Percentiles rank a stretch among this genome's conserved stretches.
These are phyloP conservation scores for Alternaria sp. DNA, from an alignment of 2,329 filamentous ascomycete genomes.

Conservation along the genomic window DNA sequence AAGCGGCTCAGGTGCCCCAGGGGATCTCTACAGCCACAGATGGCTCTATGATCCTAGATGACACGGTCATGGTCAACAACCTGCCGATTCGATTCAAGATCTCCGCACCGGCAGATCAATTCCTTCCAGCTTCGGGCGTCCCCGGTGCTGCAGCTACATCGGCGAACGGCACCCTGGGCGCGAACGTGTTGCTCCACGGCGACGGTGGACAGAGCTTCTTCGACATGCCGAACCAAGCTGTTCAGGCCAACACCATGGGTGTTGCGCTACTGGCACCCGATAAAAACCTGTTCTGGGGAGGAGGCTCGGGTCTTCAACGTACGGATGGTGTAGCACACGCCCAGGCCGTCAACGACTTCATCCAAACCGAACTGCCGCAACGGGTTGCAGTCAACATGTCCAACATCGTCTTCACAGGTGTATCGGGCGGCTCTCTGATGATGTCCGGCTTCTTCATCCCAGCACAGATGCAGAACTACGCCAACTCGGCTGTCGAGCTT, in stretches of 20 bases:
- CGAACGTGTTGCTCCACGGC: constrained; percentile 66
- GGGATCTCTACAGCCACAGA: constrained; percentile 56
- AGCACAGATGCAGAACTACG: constrained; percentile 60
- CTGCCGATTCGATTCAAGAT: constrained; percentile 64
- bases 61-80: constrained; percentile 61
- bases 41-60: constrained; percentile 63
- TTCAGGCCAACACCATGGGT: constrained; percentile 60
- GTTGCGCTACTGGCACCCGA: constrained; percentile 63
- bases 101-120: constrained; percentile 61
- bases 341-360: constrained; percentile 61
- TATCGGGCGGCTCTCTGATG: constrained; percentile 62
- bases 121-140: constrained; percentile 59
- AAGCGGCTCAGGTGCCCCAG: constrained; percentile 44
- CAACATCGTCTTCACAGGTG: constrained; percentile 65
- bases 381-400: constrained; percentile 61
- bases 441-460: constrained; percentile 66
- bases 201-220: constrained; percentile 67
- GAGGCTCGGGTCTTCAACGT: constrained; percentile 59
- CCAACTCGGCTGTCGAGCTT: constrained; percentile 60
- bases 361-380: constrained; percentile 58
- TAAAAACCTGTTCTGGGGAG: constrained; percentile 64
- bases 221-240: constrained; percentile 63
- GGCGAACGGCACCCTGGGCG: constrained; percentile 46
- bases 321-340: constrained; percentile 64
- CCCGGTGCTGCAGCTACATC: constrained; percentile 52